Conservation (phyloP, 2,329 filamentous ascomycete species). For the Exophiala alcalophila region DNA sequence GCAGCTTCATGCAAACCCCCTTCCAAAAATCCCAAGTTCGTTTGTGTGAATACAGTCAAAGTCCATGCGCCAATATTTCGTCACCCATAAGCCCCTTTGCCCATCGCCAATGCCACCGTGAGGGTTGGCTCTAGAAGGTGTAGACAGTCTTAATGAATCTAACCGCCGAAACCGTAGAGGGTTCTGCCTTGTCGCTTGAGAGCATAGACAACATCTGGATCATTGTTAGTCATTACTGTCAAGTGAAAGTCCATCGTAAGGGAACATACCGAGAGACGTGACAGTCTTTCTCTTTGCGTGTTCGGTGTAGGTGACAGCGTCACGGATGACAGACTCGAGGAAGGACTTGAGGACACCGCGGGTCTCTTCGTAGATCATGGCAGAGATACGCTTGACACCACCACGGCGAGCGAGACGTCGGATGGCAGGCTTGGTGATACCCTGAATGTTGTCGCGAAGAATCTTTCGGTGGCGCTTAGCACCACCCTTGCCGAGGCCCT, state of each 20-base stretch:
- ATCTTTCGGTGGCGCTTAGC: slow-evolving; percentile 99
- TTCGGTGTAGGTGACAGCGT: slow-evolving; percentile 78
- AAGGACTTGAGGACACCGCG: slow-evolving; percentile 78
- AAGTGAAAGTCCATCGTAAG: too few relatives aligned
- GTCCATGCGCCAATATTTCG: slow-evolving; percentile 20
- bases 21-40: slow-evolving; percentile 10
- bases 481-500: slow-evolving; percentile 96
- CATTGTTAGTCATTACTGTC: not conserved
- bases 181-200: slow-evolving; percentile 66
- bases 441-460: slow-evolving; percentile 98
- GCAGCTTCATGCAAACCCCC: slow-evolving; percentile 1
- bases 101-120: slow-evolving; percentile 13
- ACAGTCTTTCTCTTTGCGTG: slow-evolving; percentile 81
- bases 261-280: slow-evolving; percentile 54
- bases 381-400: slow-evolving; percentile 99
- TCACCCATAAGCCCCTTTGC: slow-evolving; percentile 25
- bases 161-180: slow-evolving; percentile 80
- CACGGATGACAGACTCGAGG: slow-evolving; percentile 77
- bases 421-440: slow-evolving; percentile 98
- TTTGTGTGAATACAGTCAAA: slow-evolving; percentile 16
- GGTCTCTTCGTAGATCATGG: slow-evolving; percentile 83
- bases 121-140: slow-evolving; percentile 11
- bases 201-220: slow-evolving; percentile 59
- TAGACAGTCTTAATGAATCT: slow-evolving; percentile 39
- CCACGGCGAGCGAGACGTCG: slow-evolving; percentile 97